Conservation (phyloP, 139 green algal species). For the Penium margaritaceum region DNA sequence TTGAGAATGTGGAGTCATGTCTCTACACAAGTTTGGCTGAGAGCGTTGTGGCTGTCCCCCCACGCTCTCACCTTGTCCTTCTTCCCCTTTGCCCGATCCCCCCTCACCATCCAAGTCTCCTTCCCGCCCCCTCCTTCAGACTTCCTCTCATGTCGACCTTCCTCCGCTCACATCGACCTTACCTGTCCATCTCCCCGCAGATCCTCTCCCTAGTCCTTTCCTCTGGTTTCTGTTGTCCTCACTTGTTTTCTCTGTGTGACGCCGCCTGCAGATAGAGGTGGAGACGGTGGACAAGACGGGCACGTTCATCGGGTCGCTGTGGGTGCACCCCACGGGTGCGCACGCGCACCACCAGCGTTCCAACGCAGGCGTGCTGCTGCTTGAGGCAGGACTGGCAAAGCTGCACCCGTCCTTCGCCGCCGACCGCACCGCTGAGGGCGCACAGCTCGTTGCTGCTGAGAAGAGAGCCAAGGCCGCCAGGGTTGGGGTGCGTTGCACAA, state of each 20-base stretch:
- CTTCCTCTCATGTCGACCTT: too few species aligned
- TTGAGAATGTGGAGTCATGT: too few species aligned
- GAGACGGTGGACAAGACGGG: conserved; percentile 75
- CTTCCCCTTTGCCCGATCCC: too few species aligned
- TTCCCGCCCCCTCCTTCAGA: too few species aligned
- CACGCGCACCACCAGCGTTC: conserved; percentile 64
- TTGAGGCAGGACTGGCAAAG: conserved; percentile 69
- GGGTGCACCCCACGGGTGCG: conserved; percentile 41
- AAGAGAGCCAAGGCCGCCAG: conserved; percentile 59
- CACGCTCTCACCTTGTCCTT: too few species aligned
- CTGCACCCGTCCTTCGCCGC: conserved; percentile 68
- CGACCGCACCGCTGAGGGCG: conserved; percentile 33
- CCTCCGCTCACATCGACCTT: too few species aligned
- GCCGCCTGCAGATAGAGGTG: conserved; percentile 66
- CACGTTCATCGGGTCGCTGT: conserved; percentile 78
- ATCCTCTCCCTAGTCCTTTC: too few species aligned
- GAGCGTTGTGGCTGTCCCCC: too few species aligned
- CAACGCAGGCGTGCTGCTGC: conserved; percentile 65
- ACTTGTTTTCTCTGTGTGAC: not conserved
- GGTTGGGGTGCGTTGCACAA: conserved; percentile 56
- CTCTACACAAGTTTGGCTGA: too few species aligned
- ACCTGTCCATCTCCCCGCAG: too few species aligned
- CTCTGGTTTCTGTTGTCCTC: not conserved
- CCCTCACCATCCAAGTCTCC: too few species aligned
- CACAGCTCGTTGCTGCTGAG: conserved; percentile 63